A percentile compares a stretch with the other conserved stretches of the same genome.
These are phyloP conservation scores for Mesembryanthemum crystallinum DNA, from an alignment of 148 eudicot genomes.

Conservation along the genomic window DNA sequence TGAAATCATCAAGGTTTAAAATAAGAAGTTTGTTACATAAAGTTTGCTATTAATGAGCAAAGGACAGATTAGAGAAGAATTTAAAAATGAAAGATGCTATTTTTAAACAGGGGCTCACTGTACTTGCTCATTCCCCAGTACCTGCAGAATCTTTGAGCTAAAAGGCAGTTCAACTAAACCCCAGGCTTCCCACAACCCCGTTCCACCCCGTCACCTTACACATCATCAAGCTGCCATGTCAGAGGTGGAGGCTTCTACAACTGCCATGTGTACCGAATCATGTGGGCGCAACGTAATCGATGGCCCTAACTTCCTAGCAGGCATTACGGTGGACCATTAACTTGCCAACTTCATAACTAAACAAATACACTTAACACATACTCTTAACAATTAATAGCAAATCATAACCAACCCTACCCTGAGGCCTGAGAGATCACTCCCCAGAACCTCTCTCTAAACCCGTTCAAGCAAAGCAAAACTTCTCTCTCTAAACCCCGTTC, in stretches of 20 bases:
- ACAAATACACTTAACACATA: constrained; percentile 10
- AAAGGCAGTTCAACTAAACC: constrained; percentile 27
- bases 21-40: constrained; percentile 10
- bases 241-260: neutral
- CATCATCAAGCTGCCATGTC: constrained; percentile 33
- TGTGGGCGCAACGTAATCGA: constrained; percentile 31
- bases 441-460: constrained; percentile 25
- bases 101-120: constrained; percentile 17
- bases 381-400: constrained; percentile 15
- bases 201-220: constrained; percentile 20
- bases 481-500: constrained; percentile 32
- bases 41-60: neutral
- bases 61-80: constrained; percentile 11
- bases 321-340: constrained; percentile 27
- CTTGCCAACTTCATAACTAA: constrained; percentile 17
- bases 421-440: no score
- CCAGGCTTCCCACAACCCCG: constrained; percentile 10
- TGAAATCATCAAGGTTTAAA: neutral
- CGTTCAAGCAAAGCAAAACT: constrained; percentile 42
- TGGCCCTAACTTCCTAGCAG: constrained; percentile 24
- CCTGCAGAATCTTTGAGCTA: constrained; percentile 26
- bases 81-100: constrained; percentile 8
- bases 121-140: constrained; percentile 19
- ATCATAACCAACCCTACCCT: constrained; percentile 18
- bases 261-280: constrained; percentile 36